These are phyloP conservation scores for Cyberlindnera nakhonratchasimensis DNA, from an alignment of 805 yeast species.

Conservation along the genomic window DNA sequence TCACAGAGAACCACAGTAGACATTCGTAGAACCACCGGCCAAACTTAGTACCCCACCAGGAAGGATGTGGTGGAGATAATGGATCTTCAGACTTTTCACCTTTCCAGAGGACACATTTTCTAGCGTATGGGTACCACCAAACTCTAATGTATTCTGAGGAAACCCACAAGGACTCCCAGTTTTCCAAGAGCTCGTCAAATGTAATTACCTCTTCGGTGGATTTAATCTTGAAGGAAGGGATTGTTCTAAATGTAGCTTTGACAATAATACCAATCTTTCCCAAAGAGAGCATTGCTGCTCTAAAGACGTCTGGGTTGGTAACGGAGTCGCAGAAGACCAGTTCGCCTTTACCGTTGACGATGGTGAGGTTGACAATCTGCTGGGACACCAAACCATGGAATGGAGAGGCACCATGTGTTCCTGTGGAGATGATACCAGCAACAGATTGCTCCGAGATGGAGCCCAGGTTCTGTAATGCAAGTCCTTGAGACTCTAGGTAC, in stretches of 20 bases:
- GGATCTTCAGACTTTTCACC: slow-evolving; percentile 73
- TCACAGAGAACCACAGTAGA: slow-evolving; percentile 75
- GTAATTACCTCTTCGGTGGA: slow-evolving; percentile 78
- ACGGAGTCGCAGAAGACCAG: slow-evolving; percentile 44
- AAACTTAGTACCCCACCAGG: slow-evolving; percentile 81
- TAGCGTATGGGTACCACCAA: slow-evolving; percentile 97
- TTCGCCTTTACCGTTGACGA: slow-evolving; percentile 76
- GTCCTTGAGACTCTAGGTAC: slow-evolving; percentile 54
- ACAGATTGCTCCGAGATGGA: slow-evolving; percentile 91
- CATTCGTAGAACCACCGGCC: slow-evolving; percentile 82
- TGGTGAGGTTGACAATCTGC: slow-evolving; percentile 74
- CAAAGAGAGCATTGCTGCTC: slow-evolving; percentile 78
- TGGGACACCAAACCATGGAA: slow-evolving; percentile 88
- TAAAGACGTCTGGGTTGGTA: slow-evolving; percentile 67
- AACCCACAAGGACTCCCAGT: slow-evolving; percentile 81
- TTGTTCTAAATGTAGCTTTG: slow-evolving; percentile 77
- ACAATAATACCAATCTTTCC: slow-evolving; percentile 92
- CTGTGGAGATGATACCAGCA: slow-evolving; percentile 95
- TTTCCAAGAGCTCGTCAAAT: slow-evolving; percentile 66
- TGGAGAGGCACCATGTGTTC: slow-evolving; percentile 95
- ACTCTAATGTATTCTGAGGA: slow-evolving; percentile 87
- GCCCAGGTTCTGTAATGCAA: slow-evolving; percentile 88
- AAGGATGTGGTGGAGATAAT: slow-evolving; percentile 57
- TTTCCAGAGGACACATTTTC: slow-evolving; percentile 85
- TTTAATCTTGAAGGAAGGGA: slow-evolving; percentile 78